Conservation (phyloP, 2,329 filamentous ascomycete genomes). For the Paecilomyces niveus region DNA sequence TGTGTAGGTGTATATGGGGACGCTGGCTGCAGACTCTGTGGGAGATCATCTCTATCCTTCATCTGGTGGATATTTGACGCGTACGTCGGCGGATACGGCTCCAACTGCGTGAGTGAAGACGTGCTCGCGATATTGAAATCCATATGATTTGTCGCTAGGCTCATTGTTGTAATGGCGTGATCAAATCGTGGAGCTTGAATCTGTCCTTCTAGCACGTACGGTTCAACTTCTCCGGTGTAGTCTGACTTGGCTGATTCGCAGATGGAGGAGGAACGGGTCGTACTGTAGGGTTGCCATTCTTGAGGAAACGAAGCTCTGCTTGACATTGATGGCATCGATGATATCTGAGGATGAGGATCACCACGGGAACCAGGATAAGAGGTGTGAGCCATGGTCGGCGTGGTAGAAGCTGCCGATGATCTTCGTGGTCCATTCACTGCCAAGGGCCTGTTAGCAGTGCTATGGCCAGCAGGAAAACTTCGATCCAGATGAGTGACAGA, state of each 20-base stretch:
- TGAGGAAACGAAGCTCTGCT: constrained; percentile 6
- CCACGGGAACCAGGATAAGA: constrained; percentile 5
- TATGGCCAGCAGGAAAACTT: not conserved
- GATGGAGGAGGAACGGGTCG: not conserved
- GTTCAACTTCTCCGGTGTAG: not conserved
- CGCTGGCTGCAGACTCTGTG: not conserved
- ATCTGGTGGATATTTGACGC: not conserved
- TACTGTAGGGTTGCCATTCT: constrained; percentile 7
- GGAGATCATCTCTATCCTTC: not conserved
- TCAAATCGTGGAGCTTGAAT: not conserved
- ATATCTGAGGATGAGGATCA: constrained; percentile 2
- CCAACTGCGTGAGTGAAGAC: not conserved
- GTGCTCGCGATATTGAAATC: not conserved
- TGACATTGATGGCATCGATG: constrained; percentile 4
- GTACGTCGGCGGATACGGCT: not conserved
- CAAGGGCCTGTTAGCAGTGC: not conserved
- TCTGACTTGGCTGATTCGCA: not conserved
- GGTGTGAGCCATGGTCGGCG: constrained; percentile 6
- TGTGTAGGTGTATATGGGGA: not conserved
- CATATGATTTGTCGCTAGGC: not conserved
- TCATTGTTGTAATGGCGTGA: not conserved
- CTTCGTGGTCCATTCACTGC: constrained; percentile 1
- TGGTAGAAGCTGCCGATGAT: constrained; percentile 9
- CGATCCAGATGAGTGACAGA: not conserved
- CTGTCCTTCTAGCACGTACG: not conserved